Base-by-base conservation (phyloP, 371 early-diverging fungal genomes). In the Actinomortierella wolfii region DNA sequence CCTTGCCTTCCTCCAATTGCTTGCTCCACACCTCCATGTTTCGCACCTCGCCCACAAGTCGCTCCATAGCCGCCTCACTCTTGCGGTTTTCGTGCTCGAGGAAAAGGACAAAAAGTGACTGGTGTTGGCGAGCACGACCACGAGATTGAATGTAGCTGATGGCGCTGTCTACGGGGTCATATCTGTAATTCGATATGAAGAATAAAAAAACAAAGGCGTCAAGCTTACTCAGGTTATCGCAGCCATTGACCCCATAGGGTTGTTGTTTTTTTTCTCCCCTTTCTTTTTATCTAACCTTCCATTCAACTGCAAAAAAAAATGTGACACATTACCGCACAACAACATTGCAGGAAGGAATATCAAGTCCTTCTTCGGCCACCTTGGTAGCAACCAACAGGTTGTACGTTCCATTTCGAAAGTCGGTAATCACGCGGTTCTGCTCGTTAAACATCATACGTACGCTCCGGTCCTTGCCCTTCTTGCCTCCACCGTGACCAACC, bases 281-380 rank as follows among this genome's bases (percentile, higher is more conserved):
- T 34, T 34, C 11, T 11, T 34, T 34, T 34, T 11, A 4, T 34
- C 11, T 11, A 4, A 4, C 11, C 11, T 34, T 34, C 34, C 4
- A 50, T 2, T 5, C 14, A 40, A 3, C 1, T 24, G 2, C 25
- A 43, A n/a, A 29, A 50, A 43, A 23, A 34, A 24, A 2, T 17
- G 17, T 8, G 4, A 56, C n/a, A n/a, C 50, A 80, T 59, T 84
- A 91, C 85, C 92, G 81, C 18, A 99, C 85, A 20, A 99, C 97
- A 40, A 96, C 71, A 56, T 94, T 97, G 77, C 98, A 97, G 0
- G 93, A 88, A 57, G 90, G 91, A 54, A 99, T 94, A 78, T 99
- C 99, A 3, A 99, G 77, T 3, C 99, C 99, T 78, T 99, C 97
- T 66, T 98, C 97, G 24, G 94, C 97, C 17, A 99, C 97, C 74